Evolutionary conservation across 768 basidiomycete species (phyloP).

Genomic region (Trametes punicea): DNA sequence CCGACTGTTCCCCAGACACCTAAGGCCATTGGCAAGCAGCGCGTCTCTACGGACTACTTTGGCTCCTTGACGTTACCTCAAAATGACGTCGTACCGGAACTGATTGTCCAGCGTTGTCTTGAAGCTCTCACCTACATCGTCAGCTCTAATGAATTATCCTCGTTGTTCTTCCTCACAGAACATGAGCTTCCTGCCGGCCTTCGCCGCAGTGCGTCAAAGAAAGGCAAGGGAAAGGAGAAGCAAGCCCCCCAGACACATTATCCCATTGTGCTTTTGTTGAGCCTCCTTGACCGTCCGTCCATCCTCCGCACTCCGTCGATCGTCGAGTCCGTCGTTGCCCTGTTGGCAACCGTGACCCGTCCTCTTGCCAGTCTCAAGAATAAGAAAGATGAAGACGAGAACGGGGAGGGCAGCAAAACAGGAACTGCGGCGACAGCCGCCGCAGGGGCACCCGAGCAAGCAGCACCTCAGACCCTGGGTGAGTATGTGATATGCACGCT

Average conservation of each 20-base stretch:
- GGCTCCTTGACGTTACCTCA: constrained; percentile 50
- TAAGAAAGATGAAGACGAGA: constrained; percentile 46
- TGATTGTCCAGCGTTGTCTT: constrained; percentile 91
- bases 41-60: constrained; percentile 50
- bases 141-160: constrained; percentile 75
- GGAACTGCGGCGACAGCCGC: constrained; percentile 21
- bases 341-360: constrained; percentile 86
- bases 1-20: constrained; percentile 37
- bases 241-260: constrained; percentile 77
- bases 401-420: constrained; percentile 27
- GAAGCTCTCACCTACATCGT: constrained; percentile 91
- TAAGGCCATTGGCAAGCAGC: constrained; percentile 67
- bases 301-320: constrained; percentile 85
- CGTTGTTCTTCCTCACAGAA: constrained; percentile 93
- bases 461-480: not conserved
- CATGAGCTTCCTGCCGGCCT: constrained; percentile 86
- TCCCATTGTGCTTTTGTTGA: constrained; percentile 86
- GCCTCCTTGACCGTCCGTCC: constrained; percentile 82
- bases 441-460: constrained; percentile 22
- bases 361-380: constrained; percentile 54
- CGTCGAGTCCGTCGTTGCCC: constrained; percentile 87
- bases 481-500: not conserved
- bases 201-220: constrained; percentile 64
- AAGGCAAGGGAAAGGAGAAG: constrained; percentile 96
- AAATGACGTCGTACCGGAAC: constrained; percentile 83